Evolutionary conservation across 75 land plant species (phyloP).

Genomic region (Pinus tabuliformis): DNA sequence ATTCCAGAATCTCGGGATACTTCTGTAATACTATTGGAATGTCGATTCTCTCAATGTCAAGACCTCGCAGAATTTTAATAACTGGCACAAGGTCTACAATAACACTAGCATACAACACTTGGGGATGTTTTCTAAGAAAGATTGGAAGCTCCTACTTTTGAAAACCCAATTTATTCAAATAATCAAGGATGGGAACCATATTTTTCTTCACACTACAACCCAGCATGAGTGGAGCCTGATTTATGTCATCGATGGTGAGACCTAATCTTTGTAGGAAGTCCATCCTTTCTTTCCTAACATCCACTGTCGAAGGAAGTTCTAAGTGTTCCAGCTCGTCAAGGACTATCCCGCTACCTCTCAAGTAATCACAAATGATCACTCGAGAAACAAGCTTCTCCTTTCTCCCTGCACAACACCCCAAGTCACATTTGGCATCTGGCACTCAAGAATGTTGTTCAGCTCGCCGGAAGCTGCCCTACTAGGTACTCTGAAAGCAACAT

Average conservation of each 20-base stretch:
- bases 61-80: conserved; percentile 60
- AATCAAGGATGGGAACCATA: conserved; percentile 64
- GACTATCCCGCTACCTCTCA: conserved; percentile 54
- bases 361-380: conserved; percentile 60
- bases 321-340: conserved; percentile 50
- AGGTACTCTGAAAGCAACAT: too few species aligned
- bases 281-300: conserved; percentile 66
- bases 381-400: conserved; percentile 56
- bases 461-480: too few species aligned
- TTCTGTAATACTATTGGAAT: conserved; percentile 39
- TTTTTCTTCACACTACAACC: conserved; percentile 85
- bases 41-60: conserved; percentile 53
- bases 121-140: conserved; percentile 68
- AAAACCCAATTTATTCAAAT: conserved; percentile 61
- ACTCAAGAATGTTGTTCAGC: conserved; percentile 1
- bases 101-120: conserved; percentile 64
- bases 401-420: conserved; percentile 67
- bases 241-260: conserved; percentile 66
- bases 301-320: conserved; percentile 67
- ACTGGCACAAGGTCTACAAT: conserved; percentile 77
- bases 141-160: conserved; percentile 30
- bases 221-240: conserved; percentile 71
- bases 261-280: conserved; percentile 53
- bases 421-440: conserved; percentile 64
- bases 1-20: conserved; percentile 78